A percentile compares a stretch with the other conserved stretches of the same genome.
Conservation (phyloP, 108 stramenopile species). For the Conticribra weissflogii region DNA sequence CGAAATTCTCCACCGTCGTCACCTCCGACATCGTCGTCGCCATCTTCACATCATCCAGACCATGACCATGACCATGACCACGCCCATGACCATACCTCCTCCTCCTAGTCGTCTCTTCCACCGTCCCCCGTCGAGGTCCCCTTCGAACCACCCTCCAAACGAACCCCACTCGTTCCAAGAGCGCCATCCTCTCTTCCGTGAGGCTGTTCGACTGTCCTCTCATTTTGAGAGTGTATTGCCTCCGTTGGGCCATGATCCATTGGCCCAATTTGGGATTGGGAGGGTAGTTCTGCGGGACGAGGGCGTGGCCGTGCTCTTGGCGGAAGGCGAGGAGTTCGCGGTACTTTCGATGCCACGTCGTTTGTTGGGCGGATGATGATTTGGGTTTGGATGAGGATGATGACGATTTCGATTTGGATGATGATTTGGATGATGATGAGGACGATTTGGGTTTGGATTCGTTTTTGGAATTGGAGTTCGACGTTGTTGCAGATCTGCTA, state of each 20-base stretch:
- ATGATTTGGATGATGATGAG: not conserved
- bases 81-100: not conserved
- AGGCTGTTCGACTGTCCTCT: constrained; percentile 28
- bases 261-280: constrained; percentile 45
- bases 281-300: constrained; percentile 52
- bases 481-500: not conserved
- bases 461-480: not conserved
- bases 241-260: constrained; percentile 65
- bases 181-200: constrained; percentile 6
- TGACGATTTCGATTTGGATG: not conserved
- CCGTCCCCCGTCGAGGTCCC: constrained; percentile 4
- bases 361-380: constrained; percentile 12
- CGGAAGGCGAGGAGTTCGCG: constrained; percentile 42
- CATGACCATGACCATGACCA: too few relatives aligned
- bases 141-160: constrained; percentile 26
- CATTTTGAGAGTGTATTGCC: constrained; percentile 46
- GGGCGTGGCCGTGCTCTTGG: constrained; percentile 52
- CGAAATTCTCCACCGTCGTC: not conserved
- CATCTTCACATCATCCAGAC: not conserved
- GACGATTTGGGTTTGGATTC: not conserved
- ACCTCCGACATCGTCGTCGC: not conserved
- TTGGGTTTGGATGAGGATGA: not conserved
- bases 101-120: not conserved
- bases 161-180: constrained; percentile 33
- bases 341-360: constrained; percentile 21